These are phyloP conservation scores for Evernia prunastri DNA, from an alignment of 495 filamentous ascomycete species.

Conservation along the genomic window DNA sequence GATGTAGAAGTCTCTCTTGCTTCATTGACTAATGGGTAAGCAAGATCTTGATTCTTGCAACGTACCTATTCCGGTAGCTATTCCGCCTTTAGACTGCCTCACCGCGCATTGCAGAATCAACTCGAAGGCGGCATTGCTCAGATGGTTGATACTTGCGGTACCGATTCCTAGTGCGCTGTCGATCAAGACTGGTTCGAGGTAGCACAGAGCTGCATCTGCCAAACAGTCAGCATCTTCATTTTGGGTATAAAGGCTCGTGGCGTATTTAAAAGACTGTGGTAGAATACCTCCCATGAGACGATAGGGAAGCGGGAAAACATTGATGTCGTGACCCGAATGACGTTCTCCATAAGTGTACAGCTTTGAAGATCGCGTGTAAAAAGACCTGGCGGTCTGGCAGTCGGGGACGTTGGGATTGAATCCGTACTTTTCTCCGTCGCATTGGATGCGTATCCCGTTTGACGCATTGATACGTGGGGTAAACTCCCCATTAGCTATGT, in stretches of 20 bases:
- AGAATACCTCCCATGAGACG: not conserved
- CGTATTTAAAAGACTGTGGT: not conserved
- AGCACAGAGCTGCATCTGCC: not conserved
- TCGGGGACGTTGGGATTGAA: not conserved
- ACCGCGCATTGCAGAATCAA: not conserved
- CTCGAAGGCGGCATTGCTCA: not conserved
- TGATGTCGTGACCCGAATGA: not conserved
- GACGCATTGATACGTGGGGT: not conserved
- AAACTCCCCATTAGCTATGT: not conserved
- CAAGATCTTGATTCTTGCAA: not conserved
- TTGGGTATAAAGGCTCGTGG: not conserved
- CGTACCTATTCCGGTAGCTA: slow-evolving; percentile 1
- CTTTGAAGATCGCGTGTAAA: not conserved
- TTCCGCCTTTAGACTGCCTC: slow-evolving; percentile 2
- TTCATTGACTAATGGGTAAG: not conserved
- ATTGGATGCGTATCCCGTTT: not conserved
- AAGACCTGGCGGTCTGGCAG: not conserved
- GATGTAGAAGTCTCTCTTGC: not conserved
- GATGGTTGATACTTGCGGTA: not conserved
- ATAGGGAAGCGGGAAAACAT: not conserved
- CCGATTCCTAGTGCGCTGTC: not conserved
- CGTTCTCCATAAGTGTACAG: not conserved
- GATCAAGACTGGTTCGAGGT: not conserved
- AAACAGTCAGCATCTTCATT: not conserved
- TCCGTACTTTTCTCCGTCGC: slow-evolving; percentile 2